phyloP scores from a whole-genome alignment of 495 filamentous ascomycete species.

The Podospora pseudocomata region DNA sequence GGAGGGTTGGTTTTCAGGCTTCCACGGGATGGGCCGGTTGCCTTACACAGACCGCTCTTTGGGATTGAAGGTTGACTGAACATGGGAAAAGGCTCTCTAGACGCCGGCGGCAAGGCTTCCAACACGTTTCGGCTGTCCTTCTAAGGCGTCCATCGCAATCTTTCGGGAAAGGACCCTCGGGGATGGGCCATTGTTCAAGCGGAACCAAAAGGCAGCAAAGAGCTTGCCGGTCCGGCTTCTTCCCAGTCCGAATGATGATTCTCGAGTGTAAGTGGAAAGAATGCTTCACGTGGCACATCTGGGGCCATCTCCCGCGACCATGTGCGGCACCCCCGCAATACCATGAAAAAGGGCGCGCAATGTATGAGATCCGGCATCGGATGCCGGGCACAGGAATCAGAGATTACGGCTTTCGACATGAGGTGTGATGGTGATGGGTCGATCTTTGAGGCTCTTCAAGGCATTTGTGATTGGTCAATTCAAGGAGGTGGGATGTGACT shows the following conservation, averaged over 20 bases:
- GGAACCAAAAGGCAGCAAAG: not conserved
- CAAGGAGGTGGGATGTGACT: not conserved
- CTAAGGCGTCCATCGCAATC: not conserved
- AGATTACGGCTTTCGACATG: not conserved
- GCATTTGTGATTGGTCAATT: not conserved
- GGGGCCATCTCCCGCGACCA: not conserved
- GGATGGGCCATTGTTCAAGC: not conserved
- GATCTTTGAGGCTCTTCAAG: not conserved
- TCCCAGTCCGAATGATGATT: not conserved
- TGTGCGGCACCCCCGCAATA: not conserved
- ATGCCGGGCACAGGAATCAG: not conserved
- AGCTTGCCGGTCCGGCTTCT: not conserved
- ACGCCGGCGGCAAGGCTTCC: not conserved
- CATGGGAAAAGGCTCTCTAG: not conserved
- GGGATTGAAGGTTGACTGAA: not conserved
- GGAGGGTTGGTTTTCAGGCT: not conserved
- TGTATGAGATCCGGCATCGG: not conserved
- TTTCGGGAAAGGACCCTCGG: not conserved
- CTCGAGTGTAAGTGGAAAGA: not conserved
- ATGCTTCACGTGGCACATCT: not conserved
- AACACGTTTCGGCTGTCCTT: not conserved
- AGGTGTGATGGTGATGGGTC: not conserved
- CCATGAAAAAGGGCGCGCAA: not conserved
- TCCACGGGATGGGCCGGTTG: not conserved
- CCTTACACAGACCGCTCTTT: not conserved